A percentile compares a stretch with the other conserved stretches of the same genome.
Conservation (phyloP, 2,329 filamentous ascomycete genomes). For the Phaeosphaeriaceae sp. region DNA sequence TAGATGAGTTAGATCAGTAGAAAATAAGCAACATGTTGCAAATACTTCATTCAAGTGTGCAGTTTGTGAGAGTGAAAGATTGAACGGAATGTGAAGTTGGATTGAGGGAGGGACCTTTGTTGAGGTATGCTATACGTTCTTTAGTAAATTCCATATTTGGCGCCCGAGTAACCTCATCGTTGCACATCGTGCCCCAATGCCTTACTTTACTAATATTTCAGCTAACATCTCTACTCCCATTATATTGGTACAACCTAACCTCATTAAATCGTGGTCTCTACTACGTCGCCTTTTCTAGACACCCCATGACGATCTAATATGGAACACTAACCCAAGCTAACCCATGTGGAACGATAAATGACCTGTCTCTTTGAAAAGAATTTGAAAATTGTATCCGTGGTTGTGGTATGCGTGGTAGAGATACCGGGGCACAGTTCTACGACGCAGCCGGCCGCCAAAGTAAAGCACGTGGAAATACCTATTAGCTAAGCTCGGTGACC, state of each 20-base stretch:
- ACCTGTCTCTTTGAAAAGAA: conserved; percentile 50
- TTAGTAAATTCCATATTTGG: too few relatives aligned
- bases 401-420: conserved; percentile 66
- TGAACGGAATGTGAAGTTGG: too few relatives aligned
- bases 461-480: conserved; percentile 62
- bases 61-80: neutral
- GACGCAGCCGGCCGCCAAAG: conserved; percentile 64
- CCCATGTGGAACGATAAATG: conserved; percentile 92
- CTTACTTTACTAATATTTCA: neutral
- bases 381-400: conserved; percentile 81
- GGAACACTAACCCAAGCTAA: conserved; percentile 61
- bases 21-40: too few relatives aligned
- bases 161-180: too few relatives aligned
- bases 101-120: too few relatives aligned
- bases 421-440: conserved; percentile 65
- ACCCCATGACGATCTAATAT: conserved; percentile 70
- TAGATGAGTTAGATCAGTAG: too few relatives aligned
- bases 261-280: conserved; percentile 74
- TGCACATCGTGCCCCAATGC: conserved; percentile 9
- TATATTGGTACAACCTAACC: conserved; percentile 34
- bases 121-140: too few relatives aligned
- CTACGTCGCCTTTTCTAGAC: conserved; percentile 64
- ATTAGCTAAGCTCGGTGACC: too few relatives aligned
- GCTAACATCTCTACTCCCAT: neutral
- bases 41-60: too few relatives aligned